These are phyloP conservation scores for Fusarium dimerum DNA, from an alignment of 2,329 filamentous ascomycete species.

Conservation along the genomic window DNA sequence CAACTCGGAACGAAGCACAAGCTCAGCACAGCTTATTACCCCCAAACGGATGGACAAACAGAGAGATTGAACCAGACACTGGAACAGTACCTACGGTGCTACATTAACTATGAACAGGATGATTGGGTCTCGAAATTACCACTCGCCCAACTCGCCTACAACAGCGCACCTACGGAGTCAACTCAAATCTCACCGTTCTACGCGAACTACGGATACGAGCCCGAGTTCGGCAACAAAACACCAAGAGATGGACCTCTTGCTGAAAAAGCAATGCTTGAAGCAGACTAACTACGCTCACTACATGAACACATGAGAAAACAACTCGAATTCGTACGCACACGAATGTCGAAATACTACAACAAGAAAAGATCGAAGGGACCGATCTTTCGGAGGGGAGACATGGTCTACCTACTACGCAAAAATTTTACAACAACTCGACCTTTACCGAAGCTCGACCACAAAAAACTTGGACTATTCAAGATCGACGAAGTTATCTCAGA, in stretches of 20 bases:
- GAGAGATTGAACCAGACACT: background rate
- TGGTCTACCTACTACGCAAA: slow-evolving; percentile 16
- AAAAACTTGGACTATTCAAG: slow-evolving; percentile 19
- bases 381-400: slow-evolving; percentile 6
- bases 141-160: background rate
- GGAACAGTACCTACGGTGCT: background rate
- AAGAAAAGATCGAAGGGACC: background rate
- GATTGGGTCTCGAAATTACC: background rate
- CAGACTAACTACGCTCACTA: background rate
- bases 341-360: background rate
- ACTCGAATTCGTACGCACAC: background rate
- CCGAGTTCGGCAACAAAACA: background rate
- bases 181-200: background rate
- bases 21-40: too few relatives aligned
- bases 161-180: background rate
- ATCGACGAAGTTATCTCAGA: slow-evolving; percentile 15
- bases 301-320: background rate
- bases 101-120: background rate
- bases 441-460: too few relatives aligned
- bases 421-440: slow-evolving; percentile 15
- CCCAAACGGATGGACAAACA: background rate
- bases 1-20: too few relatives aligned
- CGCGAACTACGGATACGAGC: background rate
- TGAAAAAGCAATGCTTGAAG: background rate
- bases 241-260: background rate